These are phyloP conservation scores for Clarkia xantiana DNA, from an alignment of 345 rosid species.

Conservation along the genomic window DNA sequence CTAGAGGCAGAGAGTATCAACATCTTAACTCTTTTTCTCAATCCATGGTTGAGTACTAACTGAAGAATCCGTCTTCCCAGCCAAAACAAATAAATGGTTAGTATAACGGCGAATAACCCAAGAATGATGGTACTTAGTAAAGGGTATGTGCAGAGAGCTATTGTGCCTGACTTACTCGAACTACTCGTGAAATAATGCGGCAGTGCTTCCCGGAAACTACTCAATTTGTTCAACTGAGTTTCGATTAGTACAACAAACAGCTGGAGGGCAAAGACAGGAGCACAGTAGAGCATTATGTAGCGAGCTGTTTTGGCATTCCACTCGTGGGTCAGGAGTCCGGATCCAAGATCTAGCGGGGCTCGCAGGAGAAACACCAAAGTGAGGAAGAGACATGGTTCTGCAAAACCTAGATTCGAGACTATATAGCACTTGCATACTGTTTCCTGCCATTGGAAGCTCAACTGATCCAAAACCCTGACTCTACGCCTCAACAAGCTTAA, in stretches of 20 bases:
- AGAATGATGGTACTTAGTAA: slow-evolving; percentile 70
- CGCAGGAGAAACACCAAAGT: slow-evolving; percentile 76
- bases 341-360: slow-evolving; percentile 67
- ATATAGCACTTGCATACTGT: slow-evolving; percentile 77
- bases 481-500: slow-evolving; percentile 52
- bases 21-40: slow-evolving; percentile 73
- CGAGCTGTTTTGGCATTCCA: slow-evolving; percentile 71
- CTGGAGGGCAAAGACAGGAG: slow-evolving; percentile 74
- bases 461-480: slow-evolving; percentile 33
- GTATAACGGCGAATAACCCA: slow-evolving; percentile 50
- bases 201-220: slow-evolving; percentile 23
- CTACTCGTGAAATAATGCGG: slow-evolving; percentile 53
- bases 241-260: slow-evolving; percentile 51
- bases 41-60: slow-evolving; percentile 78
- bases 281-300: slow-evolving; percentile 49
- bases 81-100: slow-evolving; percentile 74
- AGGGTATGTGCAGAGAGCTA: slow-evolving; percentile 77
- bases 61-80: slow-evolving; percentile 72
- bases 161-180: slow-evolving; percentile 15
- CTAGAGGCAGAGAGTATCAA: slow-evolving; percentile 70
- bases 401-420: slow-evolving; percentile 84
- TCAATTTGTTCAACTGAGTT: slow-evolving; percentile 39
- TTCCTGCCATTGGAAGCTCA: slow-evolving; percentile 68
- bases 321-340: slow-evolving; percentile 43
- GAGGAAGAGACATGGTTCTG: slow-evolving; percentile 92